Evolutionary conservation across 2,329 filamentous ascomycete genomes (phyloP), one percentile per base, ranked within the genome.

Genomic region (Alternaria panax): DNA sequence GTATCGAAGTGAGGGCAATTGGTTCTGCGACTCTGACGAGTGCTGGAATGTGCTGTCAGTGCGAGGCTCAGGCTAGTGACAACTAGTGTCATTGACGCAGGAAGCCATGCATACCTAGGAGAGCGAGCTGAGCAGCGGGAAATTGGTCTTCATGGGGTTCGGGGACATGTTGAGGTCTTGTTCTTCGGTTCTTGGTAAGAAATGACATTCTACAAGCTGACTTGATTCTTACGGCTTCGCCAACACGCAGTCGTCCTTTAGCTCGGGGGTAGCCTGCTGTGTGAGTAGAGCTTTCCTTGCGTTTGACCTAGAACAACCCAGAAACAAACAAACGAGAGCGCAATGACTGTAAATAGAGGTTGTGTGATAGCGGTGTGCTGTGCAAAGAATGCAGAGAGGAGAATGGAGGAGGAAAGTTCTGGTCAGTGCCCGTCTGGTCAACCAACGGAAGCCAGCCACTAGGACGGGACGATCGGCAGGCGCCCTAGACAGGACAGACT

Each of bases 1-100:
- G 96, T 80, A 97, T 96, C 74, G 92, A 96, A 3, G 93, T 97
- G 68, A 97, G 86, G 48, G 93, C 93, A 72, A 97, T 94, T 20
- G 93, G 93, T 80, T 97, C 93, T 50, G 93, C 92, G 63, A 97
- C 87, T 71, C 93, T 91, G 71, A 96, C 93, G 80, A 97, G 92
- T 72, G 93, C 93, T 96, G 72, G 16, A 38, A 32, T 22, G 41
- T 28, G 18, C 4, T 5, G 60, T 66, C 36, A 65, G 53, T 47
- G 22, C 43, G 53, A 27, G 20, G 40, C 18, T 34, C 51, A 24
- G 22, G 38, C 20, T 40, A 46, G 16, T 40, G 43, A 14, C 36
- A 18, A 22, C 48, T 27, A 28, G 22, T 56, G 52, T 25, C 16
- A 7, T 46, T 14, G 16, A 20, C 51, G 20, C 41, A 24, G 48